A percentile compares a stretch with the other conserved stretches of the same genome.
Evolutionary conservation across 2,329 filamentous ascomycete species (phyloP).

Genomic region (Hypoxylon sp.): DNA sequence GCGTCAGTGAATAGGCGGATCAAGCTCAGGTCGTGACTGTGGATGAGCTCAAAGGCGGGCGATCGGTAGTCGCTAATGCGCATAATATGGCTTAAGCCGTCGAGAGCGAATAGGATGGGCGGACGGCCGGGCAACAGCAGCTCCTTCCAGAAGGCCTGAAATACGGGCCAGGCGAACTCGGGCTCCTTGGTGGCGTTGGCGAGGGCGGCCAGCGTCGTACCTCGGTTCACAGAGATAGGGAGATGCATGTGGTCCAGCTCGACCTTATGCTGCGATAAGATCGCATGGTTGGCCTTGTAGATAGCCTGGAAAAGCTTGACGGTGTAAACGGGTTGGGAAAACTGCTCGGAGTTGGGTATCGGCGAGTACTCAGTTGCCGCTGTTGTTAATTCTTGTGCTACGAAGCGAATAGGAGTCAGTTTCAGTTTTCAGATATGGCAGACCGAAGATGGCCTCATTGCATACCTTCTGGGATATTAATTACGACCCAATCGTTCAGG

Average conservation of each 20-base stretch:
- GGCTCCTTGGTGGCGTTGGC: constrained; percentile 79
- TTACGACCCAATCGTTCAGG: constrained; percentile 87
- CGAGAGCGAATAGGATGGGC: constrained; percentile 80
- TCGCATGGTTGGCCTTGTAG: constrained; percentile 76
- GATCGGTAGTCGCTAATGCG: constrained; percentile 80
- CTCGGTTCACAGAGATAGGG: constrained; percentile 69
- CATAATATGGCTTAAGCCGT: constrained; percentile 88
- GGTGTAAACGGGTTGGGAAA: constrained; percentile 84
- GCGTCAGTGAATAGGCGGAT: constrained; percentile 81
- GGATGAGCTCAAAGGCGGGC: constrained; percentile 79
- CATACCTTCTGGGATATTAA: constrained; percentile 90
- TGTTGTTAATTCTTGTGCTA: constrained; percentile 83
- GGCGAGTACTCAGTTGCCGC: constrained; percentile 85
- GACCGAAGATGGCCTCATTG: neutral
- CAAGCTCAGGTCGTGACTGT: constrained; percentile 86
- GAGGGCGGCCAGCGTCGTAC: constrained; percentile 76
- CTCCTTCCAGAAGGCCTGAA: constrained; percentile 86
- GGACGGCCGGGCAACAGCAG: constrained; percentile 67
- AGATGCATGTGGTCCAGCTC: constrained; percentile 70
- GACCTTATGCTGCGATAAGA: constrained; percentile 70
- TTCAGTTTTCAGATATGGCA: neutral
- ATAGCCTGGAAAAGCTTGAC: constrained; percentile 82
- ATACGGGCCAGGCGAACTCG: constrained; percentile 84
- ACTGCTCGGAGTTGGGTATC: constrained; percentile 74
- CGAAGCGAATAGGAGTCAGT: constrained; percentile 5